phyloP scores from a whole-genome alignment of 148 eudicot genomes.

The Linanthus parryae region DNA sequence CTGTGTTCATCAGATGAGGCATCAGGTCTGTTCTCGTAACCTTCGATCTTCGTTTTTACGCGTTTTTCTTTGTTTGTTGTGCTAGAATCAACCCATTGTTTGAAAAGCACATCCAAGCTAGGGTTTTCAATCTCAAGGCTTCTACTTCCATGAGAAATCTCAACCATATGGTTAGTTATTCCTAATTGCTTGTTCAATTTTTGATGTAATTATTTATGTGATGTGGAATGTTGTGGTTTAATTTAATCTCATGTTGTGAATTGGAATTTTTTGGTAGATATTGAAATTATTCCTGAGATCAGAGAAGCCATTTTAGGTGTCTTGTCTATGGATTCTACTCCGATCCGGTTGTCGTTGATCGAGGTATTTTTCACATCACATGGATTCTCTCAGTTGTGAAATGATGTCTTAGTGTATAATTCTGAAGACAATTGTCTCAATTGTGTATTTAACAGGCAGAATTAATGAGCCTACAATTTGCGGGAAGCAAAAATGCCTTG shows the following conservation, averaged over 20 bases:
- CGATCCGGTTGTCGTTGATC: conserved; percentile 76
- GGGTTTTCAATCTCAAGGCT: conserved; percentile 73
- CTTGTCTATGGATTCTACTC: conserved; percentile 86
- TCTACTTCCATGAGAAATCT: conserved; percentile 88
- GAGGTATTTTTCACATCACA: conserved; percentile 65
- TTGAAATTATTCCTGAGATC: conserved; percentile 92
- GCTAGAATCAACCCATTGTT: conserved; percentile 56
- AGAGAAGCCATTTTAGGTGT: conserved; percentile 96
- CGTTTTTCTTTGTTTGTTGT: no score
- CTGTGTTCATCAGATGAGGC: no score
- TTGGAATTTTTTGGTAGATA: conserved; percentile 39
- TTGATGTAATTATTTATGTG: no score
- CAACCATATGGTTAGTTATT: conserved; percentile 82
- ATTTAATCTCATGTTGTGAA: not conserved
- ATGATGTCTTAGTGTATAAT: not conserved
- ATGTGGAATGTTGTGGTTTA: no score
- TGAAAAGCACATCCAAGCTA: conserved; percentile 89
- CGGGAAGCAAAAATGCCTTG: conserved; percentile 76
- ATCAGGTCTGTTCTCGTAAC: no score
- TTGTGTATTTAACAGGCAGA: conserved; percentile 65
- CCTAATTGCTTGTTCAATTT: not conserved
- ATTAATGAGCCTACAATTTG: conserved; percentile 80
- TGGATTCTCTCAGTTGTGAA: not conserved
- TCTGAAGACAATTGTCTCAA: not conserved
- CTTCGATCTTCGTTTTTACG: no score